Conservation (phyloP, 1,284 basidiomycete species). For the Malassezia yamatoensis region DNA sequence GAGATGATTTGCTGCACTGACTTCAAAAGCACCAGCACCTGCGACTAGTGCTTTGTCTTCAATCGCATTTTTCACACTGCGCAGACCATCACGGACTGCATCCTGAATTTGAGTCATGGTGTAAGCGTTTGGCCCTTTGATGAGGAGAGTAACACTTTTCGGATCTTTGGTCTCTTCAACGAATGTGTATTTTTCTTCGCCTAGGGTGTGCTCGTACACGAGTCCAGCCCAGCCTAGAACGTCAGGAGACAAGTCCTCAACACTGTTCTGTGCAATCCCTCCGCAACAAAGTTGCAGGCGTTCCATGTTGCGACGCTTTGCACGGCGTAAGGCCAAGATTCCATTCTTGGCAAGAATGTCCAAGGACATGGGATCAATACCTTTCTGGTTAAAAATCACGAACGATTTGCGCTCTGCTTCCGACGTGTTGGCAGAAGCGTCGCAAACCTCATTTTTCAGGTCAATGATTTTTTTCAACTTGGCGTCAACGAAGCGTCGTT, state of each 20-base stretch:
- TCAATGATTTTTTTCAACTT: slow-evolving; percentile 95
- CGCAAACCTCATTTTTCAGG: slow-evolving; percentile 91
- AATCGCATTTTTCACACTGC: slow-evolving; percentile 91
- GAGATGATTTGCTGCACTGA: slow-evolving; percentile 79
- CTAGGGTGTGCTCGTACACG: slow-evolving; percentile 96
- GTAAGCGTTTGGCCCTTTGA: slow-evolving; percentile 79
- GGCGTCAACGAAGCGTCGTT: slow-evolving; percentile 83
- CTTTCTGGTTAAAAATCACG: slow-evolving; percentile 97
- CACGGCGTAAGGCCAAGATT: slow-evolving; percentile 83
- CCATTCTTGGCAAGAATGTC: slow-evolving; percentile 95
- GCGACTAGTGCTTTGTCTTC: slow-evolving; percentile 83
- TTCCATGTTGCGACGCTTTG: slow-evolving; percentile 66
- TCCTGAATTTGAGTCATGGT: slow-evolving; percentile 95
- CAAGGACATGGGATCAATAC: slow-evolving; percentile 92
- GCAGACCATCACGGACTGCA: slow-evolving; percentile 86
- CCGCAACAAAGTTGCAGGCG: slow-evolving; percentile 65
- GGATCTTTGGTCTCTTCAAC: slow-evolving; percentile 92
- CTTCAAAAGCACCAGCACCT: slow-evolving; percentile 93
- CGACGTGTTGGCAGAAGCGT: slow-evolving; percentile 29
- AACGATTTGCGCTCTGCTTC: slow-evolving; percentile 63
- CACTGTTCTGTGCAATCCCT: slow-evolving; percentile 91
- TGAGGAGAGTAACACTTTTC: slow-evolving; percentile 89
- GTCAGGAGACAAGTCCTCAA: slow-evolving; percentile 84
- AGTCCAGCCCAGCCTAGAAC: slow-evolving; percentile 92
- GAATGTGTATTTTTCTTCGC: slow-evolving; percentile 98